Evolutionary conservation across 495 filamentous ascomycete species (phyloP).

Genomic region (Penicillium canescens): DNA sequence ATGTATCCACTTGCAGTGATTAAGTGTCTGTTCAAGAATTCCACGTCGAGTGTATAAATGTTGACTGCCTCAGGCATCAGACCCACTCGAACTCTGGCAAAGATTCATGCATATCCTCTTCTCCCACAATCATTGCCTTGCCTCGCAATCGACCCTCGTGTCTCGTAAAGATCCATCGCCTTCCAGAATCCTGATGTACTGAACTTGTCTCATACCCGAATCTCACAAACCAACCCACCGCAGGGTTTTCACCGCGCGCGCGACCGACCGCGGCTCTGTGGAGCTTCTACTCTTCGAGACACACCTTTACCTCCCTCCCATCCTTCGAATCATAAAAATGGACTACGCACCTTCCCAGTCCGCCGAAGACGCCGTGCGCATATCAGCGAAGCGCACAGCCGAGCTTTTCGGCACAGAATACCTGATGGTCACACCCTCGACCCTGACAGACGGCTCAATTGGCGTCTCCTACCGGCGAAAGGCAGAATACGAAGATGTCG

Average conservation of each 20-base stretch:
- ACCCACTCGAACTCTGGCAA: conserved; percentile 23
- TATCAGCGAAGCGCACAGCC: conserved; percentile 69
- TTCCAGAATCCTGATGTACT: background rate
- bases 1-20: background rate
- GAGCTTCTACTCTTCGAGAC: background rate
- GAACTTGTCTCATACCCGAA: background rate
- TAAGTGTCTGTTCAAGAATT: too few species aligned
- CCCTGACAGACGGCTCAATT: conserved; percentile 39
- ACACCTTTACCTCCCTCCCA: background rate
- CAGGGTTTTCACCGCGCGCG: conserved; percentile 21
- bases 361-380: conserved; percentile 48
- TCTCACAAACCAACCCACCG: background rate
- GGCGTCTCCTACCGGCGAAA: conserved; percentile 62
- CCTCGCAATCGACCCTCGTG: background rate
- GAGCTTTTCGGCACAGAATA: conserved; percentile 62
- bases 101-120: conserved; percentile 2
- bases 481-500: conserved; percentile 80
- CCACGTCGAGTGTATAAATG: background rate
- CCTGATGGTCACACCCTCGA: conserved; percentile 52
- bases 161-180: background rate
- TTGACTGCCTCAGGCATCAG: conserved; percentile 24
- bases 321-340: conserved; percentile 21
- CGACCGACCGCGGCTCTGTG: conserved; percentile 4
- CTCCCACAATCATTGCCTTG: conserved; percentile 3
- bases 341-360: conserved; percentile 35